A percentile compares a stretch with the other conserved stretches of the same genome.
Evolutionary conservation across 139 green algal genomes (phyloP).

Genomic region (Chlamydomonas schloesseri): DNA sequence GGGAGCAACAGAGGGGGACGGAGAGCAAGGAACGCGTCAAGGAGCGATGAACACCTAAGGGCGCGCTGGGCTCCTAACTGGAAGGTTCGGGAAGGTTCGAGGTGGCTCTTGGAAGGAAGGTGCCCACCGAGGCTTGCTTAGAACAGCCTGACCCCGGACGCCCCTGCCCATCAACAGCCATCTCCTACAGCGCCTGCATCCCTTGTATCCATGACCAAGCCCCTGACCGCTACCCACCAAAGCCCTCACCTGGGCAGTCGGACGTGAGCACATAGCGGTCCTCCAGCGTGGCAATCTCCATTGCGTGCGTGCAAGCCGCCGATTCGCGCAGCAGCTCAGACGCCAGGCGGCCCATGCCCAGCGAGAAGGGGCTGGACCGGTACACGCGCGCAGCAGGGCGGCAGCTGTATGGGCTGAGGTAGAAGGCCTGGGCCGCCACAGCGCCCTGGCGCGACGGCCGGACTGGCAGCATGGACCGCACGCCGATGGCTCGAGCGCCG

Average conservation of each 20-base stretch:
- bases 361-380: not conserved
- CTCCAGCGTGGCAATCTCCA: not conserved
- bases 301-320: not conserved
- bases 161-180: not conserved
- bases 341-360: not conserved
- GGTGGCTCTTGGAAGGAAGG: no score
- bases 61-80: no score
- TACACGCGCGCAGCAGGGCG: not conserved
- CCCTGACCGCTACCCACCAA: not conserved
- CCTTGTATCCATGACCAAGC: no score
- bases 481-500: no score
- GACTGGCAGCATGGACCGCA: no score
- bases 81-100: not conserved
- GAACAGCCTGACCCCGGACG: no score
- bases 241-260: not conserved
- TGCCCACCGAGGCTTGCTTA: no score
- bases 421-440: not conserved
- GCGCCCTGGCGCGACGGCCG: no score
- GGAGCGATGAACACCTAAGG: no score
- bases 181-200: no score
- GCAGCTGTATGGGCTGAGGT: not conserved
- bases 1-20: no score
- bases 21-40: not conserved
- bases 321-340: not conserved
- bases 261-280: not conserved